phyloP scores from a whole-genome alignment of 306 rosid species.

The Dryas alaskensis region DNA sequence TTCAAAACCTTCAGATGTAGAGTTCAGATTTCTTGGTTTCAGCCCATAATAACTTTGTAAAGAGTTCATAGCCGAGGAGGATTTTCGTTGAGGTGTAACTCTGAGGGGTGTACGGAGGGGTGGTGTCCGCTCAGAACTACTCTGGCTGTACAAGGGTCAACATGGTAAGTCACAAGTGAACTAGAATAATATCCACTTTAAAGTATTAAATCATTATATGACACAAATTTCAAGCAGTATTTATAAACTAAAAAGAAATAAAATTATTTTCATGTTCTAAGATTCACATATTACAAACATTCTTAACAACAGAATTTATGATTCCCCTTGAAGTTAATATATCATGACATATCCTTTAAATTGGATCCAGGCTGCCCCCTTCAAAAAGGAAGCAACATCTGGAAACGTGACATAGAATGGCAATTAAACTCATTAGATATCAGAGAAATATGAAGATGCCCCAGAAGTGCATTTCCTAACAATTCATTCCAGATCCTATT shows the following conservation, averaged over 20 bases:
- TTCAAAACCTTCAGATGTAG: conserved; percentile 34
- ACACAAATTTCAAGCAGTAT: neutral
- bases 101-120: conserved; percentile 29
- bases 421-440: neutral
- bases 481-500: neutral
- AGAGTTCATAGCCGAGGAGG: conserved; percentile 72
- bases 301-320: neutral
- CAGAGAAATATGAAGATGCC: neutral
- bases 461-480: neutral
- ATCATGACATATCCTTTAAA: neutral
- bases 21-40: conserved; percentile 36
- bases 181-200: neutral
- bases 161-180: conserved; percentile 22
- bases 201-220: neutral
- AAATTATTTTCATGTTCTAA: neutral
- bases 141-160: conserved; percentile 34
- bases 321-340: neutral
- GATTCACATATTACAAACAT: neutral
- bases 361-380: neutral
- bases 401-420: neutral
- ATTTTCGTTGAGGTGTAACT: conserved; percentile 40
- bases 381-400: neutral
- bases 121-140: conserved; percentile 39
- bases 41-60: conserved; percentile 81
- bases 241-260: neutral